Percentiles rank a stretch among this genome's conserved stretches.
These are phyloP conservation scores for Xylaria telfairii DNA, from an alignment of 495 filamentous ascomycete genomes.

Conservation along the genomic window DNA sequence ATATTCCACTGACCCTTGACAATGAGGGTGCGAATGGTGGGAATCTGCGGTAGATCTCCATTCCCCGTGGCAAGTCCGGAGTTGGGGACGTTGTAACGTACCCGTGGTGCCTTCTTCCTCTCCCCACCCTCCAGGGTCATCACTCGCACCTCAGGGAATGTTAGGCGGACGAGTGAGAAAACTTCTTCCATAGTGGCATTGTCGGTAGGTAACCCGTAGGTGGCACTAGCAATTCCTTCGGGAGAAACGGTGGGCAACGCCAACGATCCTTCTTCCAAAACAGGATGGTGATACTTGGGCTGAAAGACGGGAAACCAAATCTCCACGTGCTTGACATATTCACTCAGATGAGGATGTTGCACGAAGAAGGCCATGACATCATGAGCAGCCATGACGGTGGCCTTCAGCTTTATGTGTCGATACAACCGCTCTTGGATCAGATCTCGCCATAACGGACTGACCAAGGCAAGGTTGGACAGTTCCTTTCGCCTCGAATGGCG, in stretches of 20 bases:
- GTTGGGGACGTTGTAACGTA: slow-evolving; percentile 58
- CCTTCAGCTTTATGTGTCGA: slow-evolving; percentile 76
- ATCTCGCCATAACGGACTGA: slow-evolving; percentile 65
- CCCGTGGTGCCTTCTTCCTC: slow-evolving; percentile 70
- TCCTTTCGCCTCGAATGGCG: slow-evolving; percentile 71
- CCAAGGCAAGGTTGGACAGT: slow-evolving; percentile 68
- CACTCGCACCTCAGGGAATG: slow-evolving; percentile 65
- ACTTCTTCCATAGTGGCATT: slow-evolving; percentile 73
- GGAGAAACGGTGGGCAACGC: slow-evolving; percentile 54
- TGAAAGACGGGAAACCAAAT: slow-evolving; percentile 78
- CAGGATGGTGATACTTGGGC: slow-evolving; percentile 50
- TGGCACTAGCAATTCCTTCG: slow-evolving; percentile 56
- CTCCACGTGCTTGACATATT: slow-evolving; percentile 73
- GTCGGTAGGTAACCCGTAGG: slow-evolving; percentile 61
- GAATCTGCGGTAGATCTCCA: slow-evolving; percentile 52
- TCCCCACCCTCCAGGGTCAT: slow-evolving; percentile 80
- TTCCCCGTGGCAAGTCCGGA: slow-evolving; percentile 27
- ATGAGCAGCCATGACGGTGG: slow-evolving; percentile 62
- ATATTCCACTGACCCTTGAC: slow-evolving; percentile 80
- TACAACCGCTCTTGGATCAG: slow-evolving; percentile 73
- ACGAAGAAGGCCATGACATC: slow-evolving; percentile 64
- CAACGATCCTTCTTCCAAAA: slow-evolving; percentile 39
- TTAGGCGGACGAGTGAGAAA: slow-evolving; percentile 61
- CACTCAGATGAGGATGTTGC: slow-evolving; percentile 60
- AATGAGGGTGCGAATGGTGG: slow-evolving; percentile 62